Evolutionary conservation across 345 rosid species (phyloP).

Genomic region (Moringa oleifera): DNA sequence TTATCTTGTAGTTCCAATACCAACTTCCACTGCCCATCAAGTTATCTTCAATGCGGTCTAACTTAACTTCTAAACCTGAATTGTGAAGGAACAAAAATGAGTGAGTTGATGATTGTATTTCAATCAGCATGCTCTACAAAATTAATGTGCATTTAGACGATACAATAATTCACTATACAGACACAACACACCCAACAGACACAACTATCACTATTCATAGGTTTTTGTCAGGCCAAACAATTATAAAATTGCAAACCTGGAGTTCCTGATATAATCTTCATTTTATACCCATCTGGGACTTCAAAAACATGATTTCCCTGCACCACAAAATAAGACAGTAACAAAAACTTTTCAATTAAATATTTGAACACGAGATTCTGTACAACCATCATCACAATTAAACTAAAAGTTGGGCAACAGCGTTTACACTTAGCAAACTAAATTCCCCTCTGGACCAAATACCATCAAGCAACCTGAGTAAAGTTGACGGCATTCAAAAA

Average conservation of each 20-base stretch:
- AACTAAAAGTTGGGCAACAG: neutral
- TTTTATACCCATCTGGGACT: slow-evolving; percentile 73
- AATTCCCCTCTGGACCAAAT: neutral
- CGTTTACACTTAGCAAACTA: neutral
- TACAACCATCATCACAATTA: neutral
- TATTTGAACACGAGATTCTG: neutral
- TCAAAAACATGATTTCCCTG: slow-evolving; percentile 88
- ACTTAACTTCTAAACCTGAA: slow-evolving; percentile 50
- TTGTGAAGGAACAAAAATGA: neutral
- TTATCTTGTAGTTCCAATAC: slow-evolving; percentile 73
- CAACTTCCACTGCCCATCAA: slow-evolving; percentile 73
- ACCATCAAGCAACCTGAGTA: neutral
- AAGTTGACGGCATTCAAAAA: neutral
- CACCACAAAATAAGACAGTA: slow-evolving; percentile 1
- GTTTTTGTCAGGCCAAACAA: neutral
- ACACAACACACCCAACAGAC: too few relatives aligned
- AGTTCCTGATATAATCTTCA: slow-evolving; percentile 57
- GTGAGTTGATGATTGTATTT: neutral
- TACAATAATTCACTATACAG: neutral
- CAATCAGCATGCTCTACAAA: too few relatives aligned
- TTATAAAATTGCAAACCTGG: slow-evolving; percentile 37
- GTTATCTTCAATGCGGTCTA: slow-evolving; percentile 42
- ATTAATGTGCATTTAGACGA: too few relatives aligned
- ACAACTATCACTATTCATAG: too few relatives aligned
- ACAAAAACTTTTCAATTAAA: neutral